Conservation (phyloP, 257 asterid genomes). For the Thymus mandschuricus region DNA sequence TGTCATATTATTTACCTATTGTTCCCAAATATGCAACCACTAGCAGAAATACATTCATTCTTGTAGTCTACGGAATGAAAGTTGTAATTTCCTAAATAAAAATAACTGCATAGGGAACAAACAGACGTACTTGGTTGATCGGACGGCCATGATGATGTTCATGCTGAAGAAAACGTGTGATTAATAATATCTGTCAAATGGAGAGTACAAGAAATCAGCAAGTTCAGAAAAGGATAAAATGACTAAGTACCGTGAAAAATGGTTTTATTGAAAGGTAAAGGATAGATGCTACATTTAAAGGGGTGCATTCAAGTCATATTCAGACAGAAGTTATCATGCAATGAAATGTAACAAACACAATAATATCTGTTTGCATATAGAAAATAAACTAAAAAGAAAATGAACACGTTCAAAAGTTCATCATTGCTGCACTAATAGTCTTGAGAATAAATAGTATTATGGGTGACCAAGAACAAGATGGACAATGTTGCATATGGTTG, state of each 20-base stretch:
- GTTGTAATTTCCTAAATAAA: neutral
- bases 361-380: neutral
- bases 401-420: neutral
- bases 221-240: conserved; percentile 26
- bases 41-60: conserved; percentile 17
- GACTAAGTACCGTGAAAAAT: conserved; percentile 26
- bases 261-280: conserved; percentile 4
- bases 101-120: conserved; percentile 21
- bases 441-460: neutral
- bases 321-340: conserved; percentile 20
- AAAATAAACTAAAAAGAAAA: neutral
- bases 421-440: conserved; percentile 1
- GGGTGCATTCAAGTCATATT: conserved; percentile 11
- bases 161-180: conserved; percentile 96
- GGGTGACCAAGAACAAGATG: conserved; percentile 16
- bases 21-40: conserved; percentile 16
- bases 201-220: conserved; percentile 34
- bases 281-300: conserved; percentile 7
- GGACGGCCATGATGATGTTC: conserved; percentile 95
- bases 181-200: conserved; percentile 68
- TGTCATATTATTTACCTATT: conserved; percentile 17
- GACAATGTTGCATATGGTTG: conserved; percentile 4
- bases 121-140: conserved; percentile 63
- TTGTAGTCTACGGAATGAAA: neutral
- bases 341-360: conserved; percentile 21